These are phyloP conservation scores for Rutstroemia sp. DNA, from an alignment of 2,329 filamentous ascomycete genomes.

Conservation along the genomic window DNA sequence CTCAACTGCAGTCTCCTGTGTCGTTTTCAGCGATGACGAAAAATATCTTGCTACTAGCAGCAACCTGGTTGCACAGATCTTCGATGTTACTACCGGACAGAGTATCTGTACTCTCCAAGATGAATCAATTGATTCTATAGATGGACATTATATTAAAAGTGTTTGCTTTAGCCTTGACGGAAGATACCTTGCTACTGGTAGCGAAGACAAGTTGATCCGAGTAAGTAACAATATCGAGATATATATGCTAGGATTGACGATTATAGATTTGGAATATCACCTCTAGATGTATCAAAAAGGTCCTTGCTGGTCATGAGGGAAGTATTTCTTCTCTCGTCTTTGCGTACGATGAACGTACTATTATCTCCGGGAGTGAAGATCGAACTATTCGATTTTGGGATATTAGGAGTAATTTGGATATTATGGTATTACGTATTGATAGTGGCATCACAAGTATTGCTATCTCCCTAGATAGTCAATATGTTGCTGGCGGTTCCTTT, in stretches of 20 bases:
- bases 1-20: constrained; percentile 96
- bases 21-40: constrained; percentile 91
- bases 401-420: constrained; percentile 74
- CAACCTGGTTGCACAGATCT: constrained; percentile 97
- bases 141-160: constrained; percentile 92
- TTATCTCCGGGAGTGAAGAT: constrained; percentile 92
- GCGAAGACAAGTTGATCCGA: constrained; percentile 94
- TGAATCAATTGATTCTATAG: constrained; percentile 75
- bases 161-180: constrained; percentile 98
- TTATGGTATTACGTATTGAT: constrained; percentile 83
- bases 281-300: constrained; percentile 75
- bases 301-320: constrained; percentile 94
- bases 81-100: constrained; percentile 79
- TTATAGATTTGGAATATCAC: constrained; percentile 88
- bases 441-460: constrained; percentile 96
- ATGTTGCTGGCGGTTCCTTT: constrained; percentile 87
- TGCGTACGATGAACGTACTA: constrained; percentile 84
- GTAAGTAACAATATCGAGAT: constrained; percentile 43
- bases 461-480: constrained; percentile 91
- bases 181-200: constrained; percentile 86
- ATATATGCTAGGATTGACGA: constrained; percentile 7
- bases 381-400: constrained; percentile 97
- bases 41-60: constrained; percentile 95
- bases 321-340: constrained; percentile 98
- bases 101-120: constrained; percentile 90